Evolutionary conservation across 352 stramenopile species (phyloP).

Genomic region (Blastocystis hominis): DNA sequence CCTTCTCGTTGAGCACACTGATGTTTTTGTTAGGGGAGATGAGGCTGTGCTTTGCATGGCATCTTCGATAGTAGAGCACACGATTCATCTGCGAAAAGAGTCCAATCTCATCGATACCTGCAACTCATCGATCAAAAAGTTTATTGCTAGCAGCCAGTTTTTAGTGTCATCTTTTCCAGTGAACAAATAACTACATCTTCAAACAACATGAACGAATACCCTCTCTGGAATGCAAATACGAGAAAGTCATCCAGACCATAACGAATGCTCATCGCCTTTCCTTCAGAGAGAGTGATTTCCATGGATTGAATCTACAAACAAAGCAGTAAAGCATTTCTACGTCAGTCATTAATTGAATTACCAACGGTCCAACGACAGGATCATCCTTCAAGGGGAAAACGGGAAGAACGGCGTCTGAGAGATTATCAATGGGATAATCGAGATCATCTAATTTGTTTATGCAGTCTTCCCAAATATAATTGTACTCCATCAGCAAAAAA

Average conservation of each 20-base stretch:
- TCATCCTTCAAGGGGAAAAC: neutral
- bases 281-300: neutral
- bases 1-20: neutral
- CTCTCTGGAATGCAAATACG: slow-evolving; percentile 20
- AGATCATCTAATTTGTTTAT: slow-evolving; percentile 44
- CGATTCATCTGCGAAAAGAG: neutral
- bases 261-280: neutral
- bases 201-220: neutral
- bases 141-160: slow-evolving; percentile 27
- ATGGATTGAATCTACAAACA: slow-evolving; percentile 15
- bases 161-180: neutral
- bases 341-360: neutral
- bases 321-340: neutral
- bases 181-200: neutral
- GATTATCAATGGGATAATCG: neutral
- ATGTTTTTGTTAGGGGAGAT: slow-evolving; percentile 15
- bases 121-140: slow-evolving; percentile 23
- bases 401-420: neutral
- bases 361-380: neutral
- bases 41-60: slow-evolving; percentile 9
- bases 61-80: slow-evolving; percentile 4
- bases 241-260: slow-evolving; percentile 18
- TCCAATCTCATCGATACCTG: neutral
- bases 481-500: neutral
- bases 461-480: slow-evolving; percentile 47